Evolutionary conservation across 345 rosid genomes (phyloP).

Genomic region (Eucalyptus sideroxylon): DNA sequence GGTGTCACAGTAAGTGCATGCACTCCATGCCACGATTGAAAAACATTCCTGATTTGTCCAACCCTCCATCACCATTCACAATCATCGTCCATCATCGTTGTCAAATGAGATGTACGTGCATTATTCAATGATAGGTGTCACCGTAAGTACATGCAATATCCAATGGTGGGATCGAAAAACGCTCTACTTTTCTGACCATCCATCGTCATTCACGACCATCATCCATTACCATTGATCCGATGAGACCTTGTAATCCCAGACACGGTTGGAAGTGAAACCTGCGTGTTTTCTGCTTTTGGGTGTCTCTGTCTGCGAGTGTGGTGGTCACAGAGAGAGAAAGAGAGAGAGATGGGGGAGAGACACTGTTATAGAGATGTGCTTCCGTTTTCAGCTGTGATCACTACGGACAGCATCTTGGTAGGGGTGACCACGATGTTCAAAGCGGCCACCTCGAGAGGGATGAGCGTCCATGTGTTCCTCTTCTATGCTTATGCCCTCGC

Average conservation of each 20-base stretch:
- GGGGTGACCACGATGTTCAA: constrained; percentile 1
- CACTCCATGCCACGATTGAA: background rate
- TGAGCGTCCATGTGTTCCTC: background rate
- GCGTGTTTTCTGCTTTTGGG: background rate
- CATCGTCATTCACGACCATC: background rate
- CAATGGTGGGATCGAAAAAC: background rate
- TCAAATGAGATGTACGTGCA: too few relatives aligned
- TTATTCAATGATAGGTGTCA: background rate
- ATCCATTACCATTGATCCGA: background rate
- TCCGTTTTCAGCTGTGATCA: background rate
- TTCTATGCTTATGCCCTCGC: background rate
- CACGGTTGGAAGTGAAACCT: background rate
- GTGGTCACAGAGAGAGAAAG: background rate
- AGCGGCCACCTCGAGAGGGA: background rate
- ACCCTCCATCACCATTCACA: background rate
- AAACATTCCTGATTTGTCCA: background rate
- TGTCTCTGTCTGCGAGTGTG: background rate
- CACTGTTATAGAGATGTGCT: background rate
- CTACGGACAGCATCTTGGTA: background rate
- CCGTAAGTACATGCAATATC: background rate
- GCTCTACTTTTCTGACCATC: background rate
- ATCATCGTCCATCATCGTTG: background rate
- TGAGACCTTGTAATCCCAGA: background rate
- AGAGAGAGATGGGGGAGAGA: background rate
- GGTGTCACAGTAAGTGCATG: background rate